Percentiles rank a stretch among this genome's conserved stretches.
Evolutionary conservation across 1,284 basidiomycete species (phyloP).

Genomic region (Coniferiporia sulphurascens): DNA sequence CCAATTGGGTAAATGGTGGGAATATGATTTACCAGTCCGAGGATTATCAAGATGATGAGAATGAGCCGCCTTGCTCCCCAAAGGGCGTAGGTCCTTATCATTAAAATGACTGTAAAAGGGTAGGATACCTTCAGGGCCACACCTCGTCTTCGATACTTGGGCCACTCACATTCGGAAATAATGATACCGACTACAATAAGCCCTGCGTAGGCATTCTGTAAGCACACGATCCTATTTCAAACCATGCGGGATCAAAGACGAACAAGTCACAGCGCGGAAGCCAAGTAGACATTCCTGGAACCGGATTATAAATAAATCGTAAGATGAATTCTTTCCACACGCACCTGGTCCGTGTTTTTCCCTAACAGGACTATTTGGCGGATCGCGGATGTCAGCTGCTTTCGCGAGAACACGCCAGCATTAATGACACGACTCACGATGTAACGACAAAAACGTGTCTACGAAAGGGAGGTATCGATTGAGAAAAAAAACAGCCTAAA

Average conservation of each 20-base stretch:
- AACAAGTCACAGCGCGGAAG: constrained; percentile 14
- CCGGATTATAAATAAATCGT: not conserved
- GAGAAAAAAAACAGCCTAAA: constrained; percentile 14
- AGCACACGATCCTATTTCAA: not conserved
- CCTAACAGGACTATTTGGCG: constrained; percentile 4
- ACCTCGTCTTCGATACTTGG: not conserved
- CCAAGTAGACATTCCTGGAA: constrained; percentile 15
- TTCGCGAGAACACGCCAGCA: not conserved
- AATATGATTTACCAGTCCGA: constrained; percentile 6
- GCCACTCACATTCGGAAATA: constrained; percentile 8
- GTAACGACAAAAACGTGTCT: constrained; percentile 16
- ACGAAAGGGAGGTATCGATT: constrained; percentile 18
- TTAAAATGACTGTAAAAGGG: constrained; percentile 8
- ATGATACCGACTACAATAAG: constrained; percentile 16
- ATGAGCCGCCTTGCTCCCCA: constrained; percentile 13
- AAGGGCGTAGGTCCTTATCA: constrained; percentile 15
- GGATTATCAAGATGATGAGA: constrained; percentile 1
- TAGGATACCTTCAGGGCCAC: not conserved
- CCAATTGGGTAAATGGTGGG: not conserved
- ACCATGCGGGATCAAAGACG: not conserved
- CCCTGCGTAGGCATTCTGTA: constrained; percentile 1
- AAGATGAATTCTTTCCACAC: not conserved
- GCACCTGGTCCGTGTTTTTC: constrained; percentile 12
- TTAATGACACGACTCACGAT: constrained; percentile 2
- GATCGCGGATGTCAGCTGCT: not conserved